These are phyloP conservation scores for Neobulgaria alba DNA, from an alignment of 2,329 filamentous ascomycete genomes.

Conservation along the genomic window DNA sequence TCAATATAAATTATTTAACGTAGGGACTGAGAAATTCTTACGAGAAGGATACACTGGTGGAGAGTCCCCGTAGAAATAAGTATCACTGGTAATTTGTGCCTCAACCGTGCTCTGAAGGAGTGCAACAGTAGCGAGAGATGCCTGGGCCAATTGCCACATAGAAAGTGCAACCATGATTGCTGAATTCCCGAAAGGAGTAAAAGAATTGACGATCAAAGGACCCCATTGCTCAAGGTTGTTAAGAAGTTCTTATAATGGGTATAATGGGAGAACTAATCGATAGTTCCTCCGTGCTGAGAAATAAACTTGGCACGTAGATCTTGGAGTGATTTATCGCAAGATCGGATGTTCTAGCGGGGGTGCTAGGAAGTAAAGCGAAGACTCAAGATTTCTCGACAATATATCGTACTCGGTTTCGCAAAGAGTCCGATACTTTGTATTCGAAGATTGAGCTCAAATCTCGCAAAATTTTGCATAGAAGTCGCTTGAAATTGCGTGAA, in stretches of 20 bases:
- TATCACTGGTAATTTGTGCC: slow-evolving; percentile 28
- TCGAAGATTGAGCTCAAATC: too few species aligned
- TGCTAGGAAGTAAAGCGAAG: too few species aligned
- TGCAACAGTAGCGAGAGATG: background rate
- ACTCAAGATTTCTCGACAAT: too few species aligned
- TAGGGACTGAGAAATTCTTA: slow-evolving; percentile 8
- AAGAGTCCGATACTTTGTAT: too few species aligned
- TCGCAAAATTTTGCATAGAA: too few species aligned
- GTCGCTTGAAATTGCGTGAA: too few species aligned
- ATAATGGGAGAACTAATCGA: background rate
- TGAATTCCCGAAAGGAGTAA: background rate
- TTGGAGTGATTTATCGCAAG: background rate
- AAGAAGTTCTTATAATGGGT: background rate
- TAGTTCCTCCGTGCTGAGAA: background rate
- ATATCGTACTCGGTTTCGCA: too few species aligned
- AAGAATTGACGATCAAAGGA: background rate
- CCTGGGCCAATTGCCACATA: background rate
- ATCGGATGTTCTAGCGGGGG: background rate
- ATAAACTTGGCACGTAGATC: background rate
- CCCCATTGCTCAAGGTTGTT: background rate
- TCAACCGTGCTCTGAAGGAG: slow-evolving; percentile 10
- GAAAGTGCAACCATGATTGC: background rate
- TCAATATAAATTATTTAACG: slow-evolving; percentile 8
- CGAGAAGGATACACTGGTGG: slow-evolving; percentile 22
- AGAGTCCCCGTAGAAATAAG: slow-evolving; percentile 31